Percentiles rank a stretch among this genome's conserved stretches.
Evolutionary conservation across 192 early-diverging fungal genomes (phyloP).

Genomic region (Jimgerdemannia flammicorona): DNA sequence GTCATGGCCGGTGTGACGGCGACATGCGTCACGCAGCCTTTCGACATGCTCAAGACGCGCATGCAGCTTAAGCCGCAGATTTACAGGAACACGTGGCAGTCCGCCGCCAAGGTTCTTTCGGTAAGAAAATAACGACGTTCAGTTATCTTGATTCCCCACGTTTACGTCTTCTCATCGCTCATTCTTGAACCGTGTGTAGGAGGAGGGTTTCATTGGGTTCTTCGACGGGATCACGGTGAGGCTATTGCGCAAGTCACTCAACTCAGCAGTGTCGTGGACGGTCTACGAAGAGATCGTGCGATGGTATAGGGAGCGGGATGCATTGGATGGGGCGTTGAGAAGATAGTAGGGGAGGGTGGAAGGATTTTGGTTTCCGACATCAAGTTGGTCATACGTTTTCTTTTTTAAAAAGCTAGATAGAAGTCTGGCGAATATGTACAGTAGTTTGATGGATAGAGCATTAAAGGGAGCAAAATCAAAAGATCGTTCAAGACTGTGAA

Average conservation of each 20-base stretch:
- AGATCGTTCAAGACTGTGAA: too few species aligned
- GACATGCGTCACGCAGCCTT: conserved; percentile 85
- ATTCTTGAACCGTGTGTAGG: conserved; percentile 32
- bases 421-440: too few species aligned
- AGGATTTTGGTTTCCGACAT: too few species aligned
- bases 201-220: conserved; percentile 75
- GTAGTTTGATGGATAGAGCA: too few species aligned
- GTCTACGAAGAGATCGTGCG: conserved; percentile 82
- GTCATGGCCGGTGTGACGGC: conserved; percentile 67
- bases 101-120: conserved; percentile 40
- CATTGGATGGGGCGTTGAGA: background rate
- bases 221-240: conserved; percentile 83
- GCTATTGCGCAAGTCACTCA: conserved; percentile 76
- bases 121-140: conserved; percentile 23
- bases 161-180: background rate
- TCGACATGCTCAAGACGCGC: conserved; percentile 90
- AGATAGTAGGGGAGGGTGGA: too few species aligned
- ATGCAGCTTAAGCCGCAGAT: conserved; percentile 82
- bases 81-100: conserved; percentile 54
- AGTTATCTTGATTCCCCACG: background rate
- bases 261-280: conserved; percentile 87
- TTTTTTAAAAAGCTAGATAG: too few species aligned
- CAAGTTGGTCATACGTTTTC: too few species aligned
- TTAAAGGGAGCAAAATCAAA: too few species aligned
- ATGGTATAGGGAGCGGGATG: conserved; percentile 19